Conservation (phyloP, 495 filamentous ascomycete species). For the Evansstolkia leycettana region DNA sequence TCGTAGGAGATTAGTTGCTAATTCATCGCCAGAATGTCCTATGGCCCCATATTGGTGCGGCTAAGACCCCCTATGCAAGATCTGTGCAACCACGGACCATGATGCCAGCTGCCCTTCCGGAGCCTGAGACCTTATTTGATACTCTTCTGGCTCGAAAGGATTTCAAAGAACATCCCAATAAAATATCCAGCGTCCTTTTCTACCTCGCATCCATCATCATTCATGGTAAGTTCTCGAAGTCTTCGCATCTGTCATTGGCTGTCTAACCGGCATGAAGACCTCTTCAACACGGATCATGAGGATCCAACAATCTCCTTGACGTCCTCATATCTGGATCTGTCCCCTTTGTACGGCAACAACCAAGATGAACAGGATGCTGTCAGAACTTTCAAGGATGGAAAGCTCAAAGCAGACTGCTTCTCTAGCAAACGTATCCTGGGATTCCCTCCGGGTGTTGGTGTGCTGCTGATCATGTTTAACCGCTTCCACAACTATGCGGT, state of each 20-base stretch:
- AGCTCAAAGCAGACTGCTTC: slow-evolving; percentile 73
- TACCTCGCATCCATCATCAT: slow-evolving; percentile 86
- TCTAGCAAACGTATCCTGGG: slow-evolving; percentile 64
- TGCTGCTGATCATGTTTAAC: slow-evolving; percentile 61
- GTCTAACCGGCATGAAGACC: slow-evolving; percentile 29
- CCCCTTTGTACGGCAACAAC: slow-evolving; percentile 77
- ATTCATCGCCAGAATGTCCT: slow-evolving; percentile 36
- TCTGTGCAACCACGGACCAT: slow-evolving; percentile 53
- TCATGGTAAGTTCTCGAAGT: slow-evolving; percentile 40
- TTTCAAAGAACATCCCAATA: slow-evolving; percentile 57
- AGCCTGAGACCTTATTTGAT: slow-evolving; percentile 70
- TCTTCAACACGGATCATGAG: slow-evolving; percentile 48
- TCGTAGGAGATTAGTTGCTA: slow-evolving; percentile 1
- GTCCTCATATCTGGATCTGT: slow-evolving; percentile 75
- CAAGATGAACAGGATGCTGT: slow-evolving; percentile 62
- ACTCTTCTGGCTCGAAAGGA: slow-evolving; percentile 51
- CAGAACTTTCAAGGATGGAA: slow-evolving; percentile 70
- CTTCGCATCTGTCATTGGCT: neutral
- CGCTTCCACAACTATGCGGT: slow-evolving; percentile 68
- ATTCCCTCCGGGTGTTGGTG: slow-evolving; percentile 76
- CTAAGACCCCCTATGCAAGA: slow-evolving; percentile 57
- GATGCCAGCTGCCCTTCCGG: slow-evolving; percentile 54
- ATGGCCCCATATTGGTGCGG: slow-evolving; percentile 53
- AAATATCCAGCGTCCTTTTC: slow-evolving; percentile 79
- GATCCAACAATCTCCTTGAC: slow-evolving; percentile 53